Base-by-base conservation (phyloP, 495 filamentous ascomycete genomes). In the Neurospora pannonica region DNA sequence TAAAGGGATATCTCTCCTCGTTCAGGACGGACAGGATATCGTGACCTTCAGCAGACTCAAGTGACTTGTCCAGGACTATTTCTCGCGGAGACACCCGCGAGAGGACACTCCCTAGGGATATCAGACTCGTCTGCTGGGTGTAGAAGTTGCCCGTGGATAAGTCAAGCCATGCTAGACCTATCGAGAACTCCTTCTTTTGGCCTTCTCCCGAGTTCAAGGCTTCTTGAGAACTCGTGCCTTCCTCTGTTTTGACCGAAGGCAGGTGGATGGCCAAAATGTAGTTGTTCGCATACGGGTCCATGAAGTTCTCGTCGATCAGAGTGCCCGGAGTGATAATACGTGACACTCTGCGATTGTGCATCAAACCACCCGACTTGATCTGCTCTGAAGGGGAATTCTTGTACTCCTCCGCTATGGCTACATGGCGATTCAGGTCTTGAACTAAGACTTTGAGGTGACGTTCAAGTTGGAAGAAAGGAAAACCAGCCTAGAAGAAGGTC, bases 231-330 rank as follows among this genome's bases (percentile, higher is more conserved):
- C 28, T 76, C 71, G 21, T 43, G 34, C 38, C 8, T 71, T 71
- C 60, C 38, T 71, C 72, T 34, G 74, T 73, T 70, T 7, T 72
- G 62, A 43, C 24, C 8, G 72, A 71, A 40, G 76, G 75, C n/a
- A 82, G 74, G 77, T 94, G 88, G 43, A 97, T 86, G 43, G 92
- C 90, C 75, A 98, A 88, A 48, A 99, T 82, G 79, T 94, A 99
- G 79, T 98, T 97, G 80, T 97, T 97, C 75, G 93, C 90, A 71
- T 91, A 94, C 0, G 94, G 92, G 78, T 98, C 92, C 85, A 98
- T 92, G 81, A 98, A 98, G 75, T 95, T 94, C 82, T 99, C 97
- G 81, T 99, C 96, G 77, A 98, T 97, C 60, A 98, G 83, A 1
- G 96, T 99, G 10, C 96, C 96, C 0, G 97, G 94, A 0, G 96